phyloP scores from a whole-genome alignment of 1,284 basidiomycete genomes.

The Ustilago sp. region DNA sequence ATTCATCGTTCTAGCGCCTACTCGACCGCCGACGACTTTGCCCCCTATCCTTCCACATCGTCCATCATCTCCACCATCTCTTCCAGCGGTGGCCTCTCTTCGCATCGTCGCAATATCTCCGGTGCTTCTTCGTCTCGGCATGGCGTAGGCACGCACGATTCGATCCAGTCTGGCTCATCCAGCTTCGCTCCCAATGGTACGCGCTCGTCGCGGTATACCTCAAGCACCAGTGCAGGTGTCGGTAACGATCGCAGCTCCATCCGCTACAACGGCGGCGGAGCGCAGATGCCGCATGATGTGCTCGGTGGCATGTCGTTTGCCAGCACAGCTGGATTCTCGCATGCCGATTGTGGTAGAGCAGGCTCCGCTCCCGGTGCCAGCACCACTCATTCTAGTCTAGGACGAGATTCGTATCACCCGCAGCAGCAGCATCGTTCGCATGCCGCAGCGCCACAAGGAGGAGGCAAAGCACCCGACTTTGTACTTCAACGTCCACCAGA shows the following conservation, averaged over 20 bases:
- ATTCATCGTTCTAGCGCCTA: constrained; percentile 45
- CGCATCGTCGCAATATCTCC: constrained; percentile 41
- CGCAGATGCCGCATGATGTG: constrained; percentile 26
- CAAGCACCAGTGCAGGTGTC: constrained; percentile 24
- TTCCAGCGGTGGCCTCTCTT: constrained; percentile 20
- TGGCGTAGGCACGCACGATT: constrained; percentile 35
- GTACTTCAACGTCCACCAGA: constrained; percentile 56
- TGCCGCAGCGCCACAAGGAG: not conserved
- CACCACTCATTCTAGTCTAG: constrained; percentile 29
- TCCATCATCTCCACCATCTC: constrained; percentile 46
- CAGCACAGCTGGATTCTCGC: constrained; percentile 24
- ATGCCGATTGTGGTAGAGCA: constrained; percentile 16
- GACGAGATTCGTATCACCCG: constrained; percentile 32
- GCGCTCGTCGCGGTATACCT: constrained; percentile 44
- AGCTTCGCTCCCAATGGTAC: constrained; percentile 23
- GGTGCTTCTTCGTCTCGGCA: constrained; percentile 39
- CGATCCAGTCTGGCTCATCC: constrained; percentile 36
- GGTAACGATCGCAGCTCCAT: constrained; percentile 16
- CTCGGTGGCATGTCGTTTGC: constrained; percentile 40
- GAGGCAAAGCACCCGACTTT: constrained; percentile 54
- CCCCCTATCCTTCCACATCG: constrained; percentile 24
- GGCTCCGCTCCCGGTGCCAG: constrained; percentile 11
- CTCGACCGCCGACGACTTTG: constrained; percentile 24
- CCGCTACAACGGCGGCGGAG: constrained; percentile 18
- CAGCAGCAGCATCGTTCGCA: constrained; percentile 1